phyloP scores from a whole-genome alignment of 106 monocot species.

The Dendrobium chrysotoxum region DNA sequence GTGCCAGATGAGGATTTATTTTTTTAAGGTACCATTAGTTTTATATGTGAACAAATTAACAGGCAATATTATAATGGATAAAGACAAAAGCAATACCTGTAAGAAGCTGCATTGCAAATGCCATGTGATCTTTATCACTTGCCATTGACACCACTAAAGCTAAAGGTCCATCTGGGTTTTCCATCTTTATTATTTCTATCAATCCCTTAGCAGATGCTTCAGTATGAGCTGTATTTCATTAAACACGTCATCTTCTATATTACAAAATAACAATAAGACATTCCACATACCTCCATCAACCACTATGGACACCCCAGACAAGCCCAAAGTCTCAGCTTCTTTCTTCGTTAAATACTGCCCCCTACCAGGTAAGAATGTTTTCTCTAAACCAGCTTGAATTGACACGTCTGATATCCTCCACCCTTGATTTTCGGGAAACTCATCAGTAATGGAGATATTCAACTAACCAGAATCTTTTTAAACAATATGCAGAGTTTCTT shows the following conservation, averaged over 20 bases:
- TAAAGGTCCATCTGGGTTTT: constrained; percentile 27
- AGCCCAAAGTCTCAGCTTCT: constrained; percentile 50
- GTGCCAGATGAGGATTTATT: not conserved
- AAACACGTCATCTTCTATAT: not conserved
- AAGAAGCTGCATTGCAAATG: constrained; percentile 80
- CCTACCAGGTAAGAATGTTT: constrained; percentile 68
- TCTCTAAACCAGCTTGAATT: constrained; percentile 61
- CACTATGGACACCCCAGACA: constrained; percentile 51
- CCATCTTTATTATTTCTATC: constrained; percentile 48
- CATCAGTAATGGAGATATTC: not conserved
- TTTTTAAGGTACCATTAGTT: not conserved
- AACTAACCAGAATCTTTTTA: not conserved
- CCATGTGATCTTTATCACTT: constrained; percentile 81
- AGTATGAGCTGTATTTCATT: constrained; percentile 73
- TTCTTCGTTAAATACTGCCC: constrained; percentile 55
- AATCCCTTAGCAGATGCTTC: constrained; percentile 89
- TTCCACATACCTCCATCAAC: constrained; percentile 77
- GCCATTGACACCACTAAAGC: constrained; percentile 97
- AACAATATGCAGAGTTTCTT: not conserved
- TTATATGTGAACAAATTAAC: not conserved
- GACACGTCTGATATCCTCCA: constrained; percentile 67
- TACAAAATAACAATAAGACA: not conserved
- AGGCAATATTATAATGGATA: not conserved
- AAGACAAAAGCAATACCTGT: constrained; percentile 37
- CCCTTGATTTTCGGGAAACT: constrained; percentile 25